These are phyloP conservation scores for Crucibulum laeve DNA, from an alignment of 768 basidiomycete genomes.

Conservation along the genomic window DNA sequence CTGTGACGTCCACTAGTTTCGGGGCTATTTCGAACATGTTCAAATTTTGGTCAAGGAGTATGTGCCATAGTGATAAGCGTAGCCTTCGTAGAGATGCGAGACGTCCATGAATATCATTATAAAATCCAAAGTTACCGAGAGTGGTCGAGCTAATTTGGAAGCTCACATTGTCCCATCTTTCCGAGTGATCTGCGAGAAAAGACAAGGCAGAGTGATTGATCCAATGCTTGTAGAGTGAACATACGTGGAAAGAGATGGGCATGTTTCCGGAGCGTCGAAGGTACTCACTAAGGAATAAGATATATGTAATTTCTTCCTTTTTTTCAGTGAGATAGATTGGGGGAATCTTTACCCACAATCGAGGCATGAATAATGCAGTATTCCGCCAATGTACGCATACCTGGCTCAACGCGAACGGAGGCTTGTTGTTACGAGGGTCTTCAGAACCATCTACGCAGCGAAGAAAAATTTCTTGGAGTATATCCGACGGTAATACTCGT, in stretches of 20 bases:
- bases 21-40: conserved; percentile 20
- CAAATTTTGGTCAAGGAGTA: conserved; percentile 2
- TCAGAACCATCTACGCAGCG: neutral
- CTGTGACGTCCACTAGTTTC: conserved; percentile 12
- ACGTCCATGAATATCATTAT: conserved; percentile 15
- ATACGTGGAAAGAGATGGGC: conserved; percentile 14
- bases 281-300: conserved; percentile 5
- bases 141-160: conserved; percentile 10
- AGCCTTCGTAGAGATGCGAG: conserved; percentile 12
- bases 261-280: conserved; percentile 11
- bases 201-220: conserved; percentile 15
- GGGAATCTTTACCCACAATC: conserved; percentile 15
- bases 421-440: conserved; percentile 5
- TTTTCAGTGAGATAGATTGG: conserved; percentile 9
- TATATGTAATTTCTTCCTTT: neutral
- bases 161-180: conserved; percentile 15
- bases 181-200: conserved; percentile 13
- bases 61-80: conserved; percentile 2
- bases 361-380: conserved; percentile 11
- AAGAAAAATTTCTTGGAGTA: conserved; percentile 18
- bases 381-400: conserved; percentile 15
- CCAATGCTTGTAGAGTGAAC: conserved; percentile 7
- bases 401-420: conserved; percentile 15
- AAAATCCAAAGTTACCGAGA: conserved; percentile 10
- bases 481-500: conserved; percentile 17